Conservation (phyloP, 176 grass and related monocot genomes). For the Tillandsia leiboldiana region DNA sequence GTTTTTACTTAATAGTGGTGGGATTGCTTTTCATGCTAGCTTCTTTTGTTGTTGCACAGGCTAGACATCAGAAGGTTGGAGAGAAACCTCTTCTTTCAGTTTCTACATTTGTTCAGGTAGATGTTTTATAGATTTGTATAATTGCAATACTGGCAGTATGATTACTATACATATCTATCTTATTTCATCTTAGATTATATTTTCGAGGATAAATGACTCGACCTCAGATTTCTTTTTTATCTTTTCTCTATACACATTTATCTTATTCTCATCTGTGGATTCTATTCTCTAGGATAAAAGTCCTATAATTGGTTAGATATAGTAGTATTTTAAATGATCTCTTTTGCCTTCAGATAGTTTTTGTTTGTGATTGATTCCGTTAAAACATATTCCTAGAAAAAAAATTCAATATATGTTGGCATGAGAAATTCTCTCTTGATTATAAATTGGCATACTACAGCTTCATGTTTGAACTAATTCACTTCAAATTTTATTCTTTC, state of each 20-base stretch:
- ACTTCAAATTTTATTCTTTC: no score
- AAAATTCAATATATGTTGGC: no score
- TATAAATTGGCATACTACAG: no score
- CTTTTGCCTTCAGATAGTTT: no score
- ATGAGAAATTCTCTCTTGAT: no score
- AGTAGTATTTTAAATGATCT: no score
- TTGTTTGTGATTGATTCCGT: no score
- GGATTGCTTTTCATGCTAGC: background rate
- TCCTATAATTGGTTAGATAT: no score
- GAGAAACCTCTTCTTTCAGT: conserved; percentile 88
- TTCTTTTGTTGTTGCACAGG: conserved; percentile 40
- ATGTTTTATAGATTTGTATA: background rate
- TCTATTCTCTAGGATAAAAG: no score
- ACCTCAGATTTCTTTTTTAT: conserved; percentile 9
- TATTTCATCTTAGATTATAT: background rate
- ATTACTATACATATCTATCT: background rate
- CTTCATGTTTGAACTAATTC: no score
- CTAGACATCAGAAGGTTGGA: conserved; percentile 89
- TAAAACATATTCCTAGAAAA: no score
- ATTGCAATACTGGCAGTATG: background rate
- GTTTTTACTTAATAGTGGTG: conserved; percentile 2
- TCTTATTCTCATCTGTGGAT: background rate
- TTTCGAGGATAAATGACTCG: background rate
- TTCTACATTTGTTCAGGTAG: conserved; percentile 93
- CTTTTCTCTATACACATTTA: background rate